Evolutionary conservation across 2,329 filamentous ascomycete species (phyloP).

Genomic region (Geoglossum cookeanum): DNA sequence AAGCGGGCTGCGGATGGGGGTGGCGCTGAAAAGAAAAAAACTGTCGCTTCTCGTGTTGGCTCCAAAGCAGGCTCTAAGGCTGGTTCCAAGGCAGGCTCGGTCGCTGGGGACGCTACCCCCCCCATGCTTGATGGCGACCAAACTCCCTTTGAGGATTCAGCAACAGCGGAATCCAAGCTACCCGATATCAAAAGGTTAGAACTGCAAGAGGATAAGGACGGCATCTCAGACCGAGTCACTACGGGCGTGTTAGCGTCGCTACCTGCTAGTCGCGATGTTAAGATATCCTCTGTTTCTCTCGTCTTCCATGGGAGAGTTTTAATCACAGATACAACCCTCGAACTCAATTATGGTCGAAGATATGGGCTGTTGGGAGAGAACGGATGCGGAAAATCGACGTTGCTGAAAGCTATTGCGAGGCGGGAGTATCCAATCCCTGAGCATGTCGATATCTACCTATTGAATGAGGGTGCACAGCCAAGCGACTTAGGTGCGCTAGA

Average conservation of each 20-base stretch:
- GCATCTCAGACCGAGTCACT: conserved; percentile 91
- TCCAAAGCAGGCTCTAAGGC: conserved; percentile 48
- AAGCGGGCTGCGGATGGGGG: conserved; percentile 49
- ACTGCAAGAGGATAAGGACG: conserved; percentile 87
- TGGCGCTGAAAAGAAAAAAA: conserved; percentile 47
- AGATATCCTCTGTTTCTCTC: conserved; percentile 81
- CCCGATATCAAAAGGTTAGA: conserved; percentile 73
- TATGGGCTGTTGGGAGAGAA: conserved; percentile 97
- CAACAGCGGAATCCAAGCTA: conserved; percentile 52
- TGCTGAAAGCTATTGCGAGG: conserved; percentile 82
- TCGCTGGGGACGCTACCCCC: conserved; percentile 47
- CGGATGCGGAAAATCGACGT: conserved; percentile 96
- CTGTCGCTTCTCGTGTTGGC: conserved; percentile 48
- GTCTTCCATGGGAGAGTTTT: conserved; percentile 97
- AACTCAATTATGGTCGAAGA: conserved; percentile 78
- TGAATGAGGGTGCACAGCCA: conserved; percentile 90
- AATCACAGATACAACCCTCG: conserved; percentile 81
- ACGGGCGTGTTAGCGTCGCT: conserved; percentile 89
- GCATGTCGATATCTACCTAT: conserved; percentile 91
- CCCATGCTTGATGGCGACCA: conserved; percentile 44
- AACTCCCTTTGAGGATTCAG: conserved; percentile 40
- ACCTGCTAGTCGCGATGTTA: conserved; percentile 74
- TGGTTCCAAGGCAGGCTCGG: conserved; percentile 43
- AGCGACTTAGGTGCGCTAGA: conserved; percentile 80
- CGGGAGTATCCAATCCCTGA: conserved; percentile 93